Evolutionary conservation across 2,329 filamentous ascomycete genomes (phyloP).

Genomic region (Trichophaea hybrida): DNA sequence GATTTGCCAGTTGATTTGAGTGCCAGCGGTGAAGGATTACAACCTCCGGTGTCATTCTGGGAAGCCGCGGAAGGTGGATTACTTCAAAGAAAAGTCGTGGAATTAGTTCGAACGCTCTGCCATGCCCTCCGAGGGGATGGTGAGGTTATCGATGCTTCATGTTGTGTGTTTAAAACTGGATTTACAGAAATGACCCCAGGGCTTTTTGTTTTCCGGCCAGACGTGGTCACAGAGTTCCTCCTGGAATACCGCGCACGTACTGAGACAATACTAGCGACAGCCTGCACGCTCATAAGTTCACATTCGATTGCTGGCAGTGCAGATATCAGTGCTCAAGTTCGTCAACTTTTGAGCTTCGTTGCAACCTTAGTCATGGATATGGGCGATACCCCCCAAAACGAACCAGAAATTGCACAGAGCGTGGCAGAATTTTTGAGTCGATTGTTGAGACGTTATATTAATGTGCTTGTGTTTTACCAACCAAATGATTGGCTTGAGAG

Average conservation of each 20-base stretch:
- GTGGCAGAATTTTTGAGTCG: slow-evolving; percentile 58
- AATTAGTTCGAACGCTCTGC: slow-evolving; percentile 38
- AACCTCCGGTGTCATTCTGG: slow-evolving; percentile 36
- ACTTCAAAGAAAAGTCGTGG: slow-evolving; percentile 40
- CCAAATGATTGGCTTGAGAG: slow-evolving; percentile 45
- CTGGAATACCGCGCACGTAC: slow-evolving; percentile 45
- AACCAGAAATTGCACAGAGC: slow-evolving; percentile 58
- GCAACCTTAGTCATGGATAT: slow-evolving; percentile 47
- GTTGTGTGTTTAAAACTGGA: slow-evolving; percentile 55
- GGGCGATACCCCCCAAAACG: slow-evolving; percentile 46
- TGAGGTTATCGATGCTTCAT: slow-evolving; percentile 58
- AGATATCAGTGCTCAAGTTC: slow-evolving; percentile 38
- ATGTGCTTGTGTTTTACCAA: slow-evolving; percentile 46
- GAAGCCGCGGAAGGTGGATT: slow-evolving; percentile 35
- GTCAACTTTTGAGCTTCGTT: slow-evolving; percentile 46
- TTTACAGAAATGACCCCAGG: slow-evolving; percentile 62
- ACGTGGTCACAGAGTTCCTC: slow-evolving; percentile 52
- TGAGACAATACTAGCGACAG: slow-evolving; percentile 55
- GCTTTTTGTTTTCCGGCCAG: slow-evolving; percentile 59
- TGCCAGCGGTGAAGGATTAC: slow-evolving; percentile 31
- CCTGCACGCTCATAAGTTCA: slow-evolving; percentile 54
- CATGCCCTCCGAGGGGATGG: slow-evolving; percentile 44
- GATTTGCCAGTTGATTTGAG: slow-evolving; percentile 57
- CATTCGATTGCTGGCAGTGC: slow-evolving; percentile 36
- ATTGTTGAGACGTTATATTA: slow-evolving; percentile 46